Conservation (phyloP, 208 protist genomes). For the Trypanosoma platydactyli region DNA sequence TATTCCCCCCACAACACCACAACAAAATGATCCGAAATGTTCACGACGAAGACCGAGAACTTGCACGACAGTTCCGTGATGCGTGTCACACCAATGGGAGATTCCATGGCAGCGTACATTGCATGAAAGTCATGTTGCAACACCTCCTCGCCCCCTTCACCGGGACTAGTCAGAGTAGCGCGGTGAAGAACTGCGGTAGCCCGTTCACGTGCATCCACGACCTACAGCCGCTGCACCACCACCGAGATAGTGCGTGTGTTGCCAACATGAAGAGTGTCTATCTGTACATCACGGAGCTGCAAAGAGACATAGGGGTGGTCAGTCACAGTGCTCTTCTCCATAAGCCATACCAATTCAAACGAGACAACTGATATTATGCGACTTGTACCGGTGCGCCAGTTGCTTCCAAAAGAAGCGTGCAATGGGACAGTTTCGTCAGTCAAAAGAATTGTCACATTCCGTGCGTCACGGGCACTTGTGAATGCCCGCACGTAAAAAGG, state of each 20-base stretch:
- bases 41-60: conserved; percentile 55
- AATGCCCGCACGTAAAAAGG: conserved; percentile 65
- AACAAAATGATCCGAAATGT: conserved; percentile 57
- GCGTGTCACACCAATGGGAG: conserved; percentile 57
- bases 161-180: conserved; percentile 30
- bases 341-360: conserved; percentile 47
- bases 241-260: conserved; percentile 51
- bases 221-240: conserved; percentile 59
- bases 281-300: conserved; percentile 45
- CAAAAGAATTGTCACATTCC: conserved; percentile 58
- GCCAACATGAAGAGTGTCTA: conserved; percentile 50
- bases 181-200: conserved; percentile 50
- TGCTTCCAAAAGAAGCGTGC: conserved; percentile 41
- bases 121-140: conserved; percentile 34
- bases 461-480: conserved; percentile 51
- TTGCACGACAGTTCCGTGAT: conserved; percentile 51
- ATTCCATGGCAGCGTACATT: conserved; percentile 45
- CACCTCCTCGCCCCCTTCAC: conserved; percentile 8
- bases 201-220: conserved; percentile 49
- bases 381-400: conserved; percentile 42
- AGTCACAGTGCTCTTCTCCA: conserved; percentile 10
- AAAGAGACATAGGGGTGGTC: conserved; percentile 37
- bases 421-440: conserved; percentile 46
- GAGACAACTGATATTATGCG: conserved; percentile 42
- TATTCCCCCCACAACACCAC: conserved; percentile 48